Evolutionary conservation across 495 filamentous ascomycete species (phyloP), one percentile per base, ranked within the genome.

Genomic region (Penicillium mononematosum): DNA sequence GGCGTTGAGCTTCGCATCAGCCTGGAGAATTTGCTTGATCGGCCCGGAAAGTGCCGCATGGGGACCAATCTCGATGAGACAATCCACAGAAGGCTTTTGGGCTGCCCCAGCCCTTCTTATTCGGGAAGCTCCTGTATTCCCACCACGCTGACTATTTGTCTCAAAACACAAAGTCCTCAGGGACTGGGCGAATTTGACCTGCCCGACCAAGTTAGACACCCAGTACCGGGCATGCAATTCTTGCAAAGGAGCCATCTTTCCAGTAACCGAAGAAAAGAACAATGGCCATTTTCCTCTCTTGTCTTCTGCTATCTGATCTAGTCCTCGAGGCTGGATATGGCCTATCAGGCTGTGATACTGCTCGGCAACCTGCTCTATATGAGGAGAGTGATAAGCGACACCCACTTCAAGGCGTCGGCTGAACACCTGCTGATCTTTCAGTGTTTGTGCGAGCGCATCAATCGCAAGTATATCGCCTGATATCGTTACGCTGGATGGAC

Each of bases 331-430:
- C 25, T 34, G 34, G 20, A 43, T 74, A 55, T 29, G 43, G 1
- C 48, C 19, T 14, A 73, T 61, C 1, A 63, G 38, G 17, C 60
- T 49, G 1, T 62, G 31, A 53, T 74, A 76, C 0, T 59, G 34
- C 12, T 61, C 53, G 0, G 61, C 60, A 25, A 75, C 51, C 3
- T 47, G 47, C 4, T 54, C n/a, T 79, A 88, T 88, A 56, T 88
- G 82, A 48, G 79, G 77, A 2, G 84, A 87, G 60, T 89, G 86
- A 58, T 85, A 89, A 1, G 85, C 85, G 22, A 78, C 70, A 29
- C 81, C 75, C n/a, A 88, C 83, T 16, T 73, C 67, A 0, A 88
- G 76, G 12, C 74, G 73, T 44, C 84, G 73, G 43, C 70, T 75
- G 62, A 87, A 87, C 14, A 80, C 55, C 0, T 75, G 59, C 19